Conservation (phyloP, 1,139 yeast genomes). For the Debaryomyces coudertii region DNA sequence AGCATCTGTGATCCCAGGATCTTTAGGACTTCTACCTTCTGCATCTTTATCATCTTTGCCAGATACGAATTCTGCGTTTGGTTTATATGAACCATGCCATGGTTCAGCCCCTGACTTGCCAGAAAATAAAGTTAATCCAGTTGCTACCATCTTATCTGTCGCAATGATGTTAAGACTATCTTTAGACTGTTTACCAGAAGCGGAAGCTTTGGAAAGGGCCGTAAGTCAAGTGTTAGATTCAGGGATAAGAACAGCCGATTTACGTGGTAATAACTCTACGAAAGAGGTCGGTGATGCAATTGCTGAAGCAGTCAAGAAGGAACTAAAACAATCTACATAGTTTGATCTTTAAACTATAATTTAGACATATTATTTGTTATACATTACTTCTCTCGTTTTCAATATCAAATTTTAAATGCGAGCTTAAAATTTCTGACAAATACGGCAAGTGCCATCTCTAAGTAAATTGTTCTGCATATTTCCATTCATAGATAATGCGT, state of each 20-base stretch:
- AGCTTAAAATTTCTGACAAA: slow-evolving; percentile 37
- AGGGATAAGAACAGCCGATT: slow-evolving; percentile 89
- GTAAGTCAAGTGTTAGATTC: slow-evolving; percentile 78
- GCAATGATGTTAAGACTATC: slow-evolving; percentile 97
- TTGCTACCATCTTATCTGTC: slow-evolving; percentile 91
- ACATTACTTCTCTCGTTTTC: background rate
- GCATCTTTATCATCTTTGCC: slow-evolving; percentile 96
- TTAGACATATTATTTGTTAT: background rate
- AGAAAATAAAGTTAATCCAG: slow-evolving; percentile 85
- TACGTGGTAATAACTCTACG: slow-evolving; percentile 80
- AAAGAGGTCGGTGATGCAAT: slow-evolving; percentile 93
- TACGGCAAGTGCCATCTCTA: slow-evolving; percentile 26
- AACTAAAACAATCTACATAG: slow-evolving; percentile 37
- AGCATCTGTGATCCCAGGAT: slow-evolving; percentile 97
- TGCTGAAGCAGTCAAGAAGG: slow-evolving; percentile 67
- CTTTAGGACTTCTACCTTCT: slow-evolving; percentile 91
- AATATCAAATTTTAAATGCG: slow-evolving; percentile 26
- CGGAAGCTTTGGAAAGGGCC: slow-evolving; percentile 86
- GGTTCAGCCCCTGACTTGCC: slow-evolving; percentile 97
- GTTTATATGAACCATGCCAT: slow-evolving; percentile 97
- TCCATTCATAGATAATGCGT: background rate
- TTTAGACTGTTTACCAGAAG: slow-evolving; percentile 78
- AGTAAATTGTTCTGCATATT: slow-evolving; percentile 8
- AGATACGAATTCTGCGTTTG: slow-evolving; percentile 90
- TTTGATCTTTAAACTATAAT: background rate